Evolutionary conservation across 148 eudicot species (phyloP), one percentile per base, ranked within the genome.

Genomic region (Arbutus unedo): DNA sequence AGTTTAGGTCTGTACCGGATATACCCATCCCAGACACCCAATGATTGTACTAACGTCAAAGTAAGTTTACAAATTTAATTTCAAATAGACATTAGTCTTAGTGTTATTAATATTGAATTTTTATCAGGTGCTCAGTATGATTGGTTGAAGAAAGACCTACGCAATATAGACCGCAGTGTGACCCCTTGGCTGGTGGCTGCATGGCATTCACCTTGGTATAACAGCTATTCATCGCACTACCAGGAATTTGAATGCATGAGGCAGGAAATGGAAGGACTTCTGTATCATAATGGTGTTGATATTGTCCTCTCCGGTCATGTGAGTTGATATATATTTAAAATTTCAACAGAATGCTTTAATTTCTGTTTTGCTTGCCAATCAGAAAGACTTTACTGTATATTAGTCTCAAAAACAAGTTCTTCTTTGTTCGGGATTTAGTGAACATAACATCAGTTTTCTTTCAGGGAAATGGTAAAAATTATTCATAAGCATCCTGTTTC

Each of bases 161-260:
- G 57, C 10, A 90, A 87, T 47, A 73, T 91, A 4, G 84, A 93
- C 83, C 88, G 98, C 4, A 43, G 79, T 11, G 88, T 87, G 76
- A 94, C 94, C 82, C 96, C 98, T 67, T 96, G 98, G 98, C 77
- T 96, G 81, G 91, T 93, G 64, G 98, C 98, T 82, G 90, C 91
- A 15, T 94, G 95, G 96, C 98, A 93, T 85, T 83, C 98, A 77
- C 98, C 98, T 73, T 96, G 98, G 98, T 96, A 94, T 81, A 96
- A 94, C 82, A 96, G 97, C 89, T 96, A 93, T 84, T 90, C 98
- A 9, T 94, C 98, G 7, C 98, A 96, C 84, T 96, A 96, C 84
- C 98, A 94, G 78, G 98, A 96, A 87, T 91, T 91, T 78, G 98
- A 96, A 84, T 96, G 98, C 91, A 96, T 96, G 98, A 94, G 98